Conservation (phyloP, 1,284 basidiomycete species). For the Ganoderma lingzhi region DNA sequence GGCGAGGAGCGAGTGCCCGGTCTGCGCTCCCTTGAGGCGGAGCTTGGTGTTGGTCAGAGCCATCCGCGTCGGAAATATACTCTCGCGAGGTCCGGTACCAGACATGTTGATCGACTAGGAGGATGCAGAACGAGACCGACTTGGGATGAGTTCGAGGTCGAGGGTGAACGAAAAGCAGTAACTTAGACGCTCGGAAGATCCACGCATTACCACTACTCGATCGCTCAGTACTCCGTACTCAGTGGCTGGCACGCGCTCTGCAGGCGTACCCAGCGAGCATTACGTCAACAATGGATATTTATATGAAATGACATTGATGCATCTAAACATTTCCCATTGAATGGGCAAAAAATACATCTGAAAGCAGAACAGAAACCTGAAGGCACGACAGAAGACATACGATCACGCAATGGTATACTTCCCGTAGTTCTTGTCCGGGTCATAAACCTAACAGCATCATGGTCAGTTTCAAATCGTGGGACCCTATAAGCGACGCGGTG, state of each 20-base stretch:
- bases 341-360: not conserved
- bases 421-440: constrained; percentile 91
- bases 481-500: not conserved
- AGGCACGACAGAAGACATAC: not conserved
- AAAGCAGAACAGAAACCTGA: not conserved
- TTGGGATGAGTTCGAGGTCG: constrained; percentile 5
- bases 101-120: constrained; percentile 65
- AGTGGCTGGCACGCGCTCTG: too few relatives aligned
- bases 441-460: constrained; percentile 71
- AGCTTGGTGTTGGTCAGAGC: constrained; percentile 94
- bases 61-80: constrained; percentile 95
- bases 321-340: not conserved
- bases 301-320: not conserved
- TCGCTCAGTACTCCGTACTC: too few relatives aligned
- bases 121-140: not conserved
- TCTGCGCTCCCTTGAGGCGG: constrained; percentile 96
- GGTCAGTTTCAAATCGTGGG: not conserved
- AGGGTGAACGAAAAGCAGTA: constrained; percentile 18
- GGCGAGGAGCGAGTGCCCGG: constrained; percentile 95
- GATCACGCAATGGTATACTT: constrained; percentile 80
- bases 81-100: constrained; percentile 87
- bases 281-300: not conserved
- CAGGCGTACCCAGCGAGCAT: not conserved
- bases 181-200: constrained; percentile 13
- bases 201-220: not conserved